Base-by-base conservation (phyloP, 768 basidiomycete species). In the Leucocoprinus birnbaumii region DNA sequence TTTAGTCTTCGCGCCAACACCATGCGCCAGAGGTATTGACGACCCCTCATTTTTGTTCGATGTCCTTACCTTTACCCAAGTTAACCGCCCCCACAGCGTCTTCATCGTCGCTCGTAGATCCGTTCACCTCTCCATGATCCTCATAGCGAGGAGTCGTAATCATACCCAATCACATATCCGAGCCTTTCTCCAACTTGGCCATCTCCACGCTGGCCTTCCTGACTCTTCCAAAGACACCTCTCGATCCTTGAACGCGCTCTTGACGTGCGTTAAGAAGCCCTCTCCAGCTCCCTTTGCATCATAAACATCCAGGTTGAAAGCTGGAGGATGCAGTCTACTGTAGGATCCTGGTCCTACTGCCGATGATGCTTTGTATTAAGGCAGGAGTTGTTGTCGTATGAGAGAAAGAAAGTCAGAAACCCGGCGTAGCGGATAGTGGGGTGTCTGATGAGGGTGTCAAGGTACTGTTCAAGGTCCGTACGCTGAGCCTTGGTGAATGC, bases 401-500 rank as follows among this genome's bases (percentile, higher is more conserved):
- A 76, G 25, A 95, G 69, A 68, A 94, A 95, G 56, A 86, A 89
- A 0, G 87, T 87, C 14, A 93, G 69, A 34, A 88, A 83, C 62
- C 94, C 90, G 0, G 88, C 83, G 59, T 89, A 87, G 55, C 91
- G 74, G 24, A 87, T 82, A 21, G 94, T 71, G 1, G 90, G 87
- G 68, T 94, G 92, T 34, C 86, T 73, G 24, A 85, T 83, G 37
- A 94, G 71, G 48, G 82, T 78, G 31, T 74, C 75, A 13, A 94
- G 73, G 66, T 93, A 95, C 38, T 88, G 74, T 66, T 93, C 90
- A 41, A 95, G 73, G 64, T 94, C 91, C 2, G 89, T 84, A 40
- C 91, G 72, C 34, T 92, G 74, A 10, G 87, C 88, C 65, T 94
- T 91, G 6, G 94, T 84, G 60, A 94, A 93, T 51, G 87, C 89